Base-by-base conservation (phyloP, 257 asterid species). In the Forsythia suspensa region DNA sequence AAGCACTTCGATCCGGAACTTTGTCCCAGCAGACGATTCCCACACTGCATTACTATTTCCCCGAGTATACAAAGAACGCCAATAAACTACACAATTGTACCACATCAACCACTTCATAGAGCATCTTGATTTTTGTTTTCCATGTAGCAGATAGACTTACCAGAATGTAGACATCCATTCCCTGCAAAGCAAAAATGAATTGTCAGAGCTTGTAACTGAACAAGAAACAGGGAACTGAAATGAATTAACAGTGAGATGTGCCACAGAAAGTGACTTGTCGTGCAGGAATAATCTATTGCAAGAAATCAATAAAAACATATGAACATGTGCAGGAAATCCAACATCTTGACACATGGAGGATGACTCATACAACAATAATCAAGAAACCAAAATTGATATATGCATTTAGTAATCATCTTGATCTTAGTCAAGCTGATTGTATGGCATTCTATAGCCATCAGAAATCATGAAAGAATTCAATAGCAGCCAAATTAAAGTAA, bases 101-200 rank as follows among this genome's bases (percentile, higher is more conserved):
- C 24, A 24, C 24, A 24, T 24, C 24, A 24, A 24, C 24, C 24
- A 24, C 24, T 24, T 24, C 24, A 24, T 24, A 24, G 24, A 24
- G 34, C 20, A 48, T 48, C 57, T 59, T 72, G 21, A 42, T 70
- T 69, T 71, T 78, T 55, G 71, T 34, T 24, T 43, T 6, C 72
- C 41, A 42, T 78, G 72, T 34, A 57, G 66, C 5, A 29, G n/a
- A 67, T 24, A 55, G 70, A 84, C 95, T 84, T 78, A 96, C 99
- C 97, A 96, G 89, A 77, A 96, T 91, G 85, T 94, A 96, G 81
- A 92, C 93, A 80, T 96, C 97, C 86, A 98, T 84, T 80, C 99
- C 99, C 98, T 96, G 96, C 90, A 90, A 85, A 39, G 36, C 57
- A 44, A 79, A 83, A 65, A 83, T 63, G 72, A 48, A 73, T 75